Percentiles rank a stretch among this genome's conserved stretches.
Conservation (phyloP, 805 yeast species). For the Saccharomyces jurei region DNA sequence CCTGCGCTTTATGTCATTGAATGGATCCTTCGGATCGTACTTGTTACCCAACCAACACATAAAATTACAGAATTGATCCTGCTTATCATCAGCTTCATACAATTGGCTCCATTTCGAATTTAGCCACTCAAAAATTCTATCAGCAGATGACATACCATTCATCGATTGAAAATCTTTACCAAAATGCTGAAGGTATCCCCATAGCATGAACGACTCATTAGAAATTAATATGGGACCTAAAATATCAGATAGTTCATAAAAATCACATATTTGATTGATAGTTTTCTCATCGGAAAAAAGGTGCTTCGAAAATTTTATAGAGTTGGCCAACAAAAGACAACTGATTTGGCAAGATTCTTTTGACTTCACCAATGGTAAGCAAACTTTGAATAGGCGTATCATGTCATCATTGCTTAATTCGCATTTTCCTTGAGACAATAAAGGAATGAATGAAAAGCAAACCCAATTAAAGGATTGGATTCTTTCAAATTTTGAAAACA, state of each 20-base stretch:
- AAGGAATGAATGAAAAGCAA: slow-evolving; percentile 16
- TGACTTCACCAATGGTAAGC: slow-evolving; percentile 30
- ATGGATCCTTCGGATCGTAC: not conserved
- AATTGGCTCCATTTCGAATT: slow-evolving; percentile 37
- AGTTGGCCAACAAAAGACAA: slow-evolving; percentile 17
- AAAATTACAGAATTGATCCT: slow-evolving; percentile 28
- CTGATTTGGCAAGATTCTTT: slow-evolving; percentile 16
- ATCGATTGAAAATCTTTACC: slow-evolving; percentile 31
- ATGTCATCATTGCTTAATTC: slow-evolving; percentile 9
- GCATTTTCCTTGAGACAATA: slow-evolving; percentile 11
- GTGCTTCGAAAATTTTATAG: slow-evolving; percentile 14
- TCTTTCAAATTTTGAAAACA: slow-evolving; percentile 15
- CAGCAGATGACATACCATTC: slow-evolving; percentile 22
- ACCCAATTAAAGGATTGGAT: slow-evolving; percentile 14
- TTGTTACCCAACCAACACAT: slow-evolving; percentile 38
- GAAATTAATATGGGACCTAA: slow-evolving; percentile 50
- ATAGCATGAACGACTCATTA: slow-evolving; percentile 43
- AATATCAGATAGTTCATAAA: slow-evolving; percentile 47
- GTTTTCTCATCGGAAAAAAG: slow-evolving; percentile 34
- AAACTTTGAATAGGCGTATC: slow-evolving; percentile 23
- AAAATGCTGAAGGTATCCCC: slow-evolving; percentile 39
- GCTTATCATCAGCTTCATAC: slow-evolving; percentile 4
- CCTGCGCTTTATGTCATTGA: not conserved
- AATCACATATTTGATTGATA: slow-evolving; percentile 39
- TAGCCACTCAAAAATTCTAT: slow-evolving; percentile 45